phyloP scores from a whole-genome alignment of 306 rosid genomes.

The Vigna mungo region DNA sequence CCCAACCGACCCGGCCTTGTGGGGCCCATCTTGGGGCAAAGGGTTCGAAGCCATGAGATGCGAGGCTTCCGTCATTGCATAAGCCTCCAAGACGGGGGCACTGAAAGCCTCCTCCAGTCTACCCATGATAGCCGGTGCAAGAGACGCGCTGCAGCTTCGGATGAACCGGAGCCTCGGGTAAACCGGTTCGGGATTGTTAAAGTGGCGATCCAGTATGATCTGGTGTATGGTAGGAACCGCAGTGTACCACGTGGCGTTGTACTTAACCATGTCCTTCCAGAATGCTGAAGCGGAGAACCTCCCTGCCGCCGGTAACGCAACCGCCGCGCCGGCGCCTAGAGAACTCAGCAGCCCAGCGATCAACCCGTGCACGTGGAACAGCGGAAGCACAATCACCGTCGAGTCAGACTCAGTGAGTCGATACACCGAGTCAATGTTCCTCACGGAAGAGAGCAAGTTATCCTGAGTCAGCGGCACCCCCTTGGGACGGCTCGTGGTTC shows the following conservation, averaged over 20 bases:
- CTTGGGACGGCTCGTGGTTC: conserved; percentile 94
- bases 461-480: conserved; percentile 91
- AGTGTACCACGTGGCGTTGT: conserved; percentile 87
- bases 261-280: conserved; percentile 76
- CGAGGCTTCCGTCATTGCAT: conserved; percentile 95
- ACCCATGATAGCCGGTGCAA: conserved; percentile 73
- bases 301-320: conserved; percentile 70
- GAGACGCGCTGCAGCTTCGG: conserved; percentile 87
- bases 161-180: conserved; percentile 88
- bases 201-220: conserved; percentile 85
- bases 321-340: conserved; percentile 66
- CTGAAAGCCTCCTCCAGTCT: conserved; percentile 73
- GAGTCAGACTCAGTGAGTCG: conserved; percentile 77
- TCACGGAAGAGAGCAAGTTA: conserved; percentile 71
- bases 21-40: conserved; percentile 76
- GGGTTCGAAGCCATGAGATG: conserved; percentile 88
- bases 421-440: conserved; percentile 78
- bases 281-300: conserved; percentile 87
- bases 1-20: conserved; percentile 92
- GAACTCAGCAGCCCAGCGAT: conserved; percentile 76
- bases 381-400: conserved; percentile 79
- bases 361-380: conserved; percentile 88
- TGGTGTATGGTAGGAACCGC: conserved; percentile 96
- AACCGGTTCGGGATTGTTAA: conserved; percentile 57
- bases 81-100: conserved; percentile 91